Evolutionary conservation across 1,284 basidiomycete species (phyloP), one percentile per base, ranked within the genome.

Genomic region (Microbotryum scabiosae): DNA sequence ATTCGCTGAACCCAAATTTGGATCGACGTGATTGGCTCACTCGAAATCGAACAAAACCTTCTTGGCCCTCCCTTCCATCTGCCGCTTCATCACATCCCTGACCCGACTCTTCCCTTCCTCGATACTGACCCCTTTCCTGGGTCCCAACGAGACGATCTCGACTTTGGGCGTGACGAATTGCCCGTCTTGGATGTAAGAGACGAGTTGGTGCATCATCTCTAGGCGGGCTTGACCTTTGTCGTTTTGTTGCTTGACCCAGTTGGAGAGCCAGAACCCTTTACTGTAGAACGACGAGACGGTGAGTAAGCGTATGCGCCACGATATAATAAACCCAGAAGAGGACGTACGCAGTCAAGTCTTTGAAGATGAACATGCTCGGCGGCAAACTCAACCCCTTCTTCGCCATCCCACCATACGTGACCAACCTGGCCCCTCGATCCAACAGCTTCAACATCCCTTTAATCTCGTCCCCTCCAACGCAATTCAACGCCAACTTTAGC

Each of bases 331-430:
- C 23, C 3, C 51, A 18, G 25, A 57, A 45, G 56, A 46, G 63
- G 57, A 62, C 72, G 36, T 28, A 64, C 57, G 70, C 57, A 20
- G 64, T 66, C 36, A 73, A 54, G 43, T 70, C 64, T 67, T 84
- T 87, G 78, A 91, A 92, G 64, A 91, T 90, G 75, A 88, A 85
- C 20, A 84, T 75, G 0, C 85, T 85, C 0, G 86, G 85, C 1
- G 89, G 86, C n/a, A 92, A 73, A 2, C 81, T 80, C 12, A 91
- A 75, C 1, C 88, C 87, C 57, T 85, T 80, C 73, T 86, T 88
- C 4, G 88, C 86, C 89, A 92, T 91, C 7, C 85, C 88, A 28
- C 89, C 89, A 63, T 91, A 92, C 0, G 90, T 88, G 10, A 91
- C 85, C 50, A 43, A 28, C 3, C 32, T 23, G 26, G 45, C 26